These are phyloP conservation scores for Fusarium domesticum DNA, from an alignment of 2,329 filamentous ascomycete genomes.

Conservation along the genomic window DNA sequence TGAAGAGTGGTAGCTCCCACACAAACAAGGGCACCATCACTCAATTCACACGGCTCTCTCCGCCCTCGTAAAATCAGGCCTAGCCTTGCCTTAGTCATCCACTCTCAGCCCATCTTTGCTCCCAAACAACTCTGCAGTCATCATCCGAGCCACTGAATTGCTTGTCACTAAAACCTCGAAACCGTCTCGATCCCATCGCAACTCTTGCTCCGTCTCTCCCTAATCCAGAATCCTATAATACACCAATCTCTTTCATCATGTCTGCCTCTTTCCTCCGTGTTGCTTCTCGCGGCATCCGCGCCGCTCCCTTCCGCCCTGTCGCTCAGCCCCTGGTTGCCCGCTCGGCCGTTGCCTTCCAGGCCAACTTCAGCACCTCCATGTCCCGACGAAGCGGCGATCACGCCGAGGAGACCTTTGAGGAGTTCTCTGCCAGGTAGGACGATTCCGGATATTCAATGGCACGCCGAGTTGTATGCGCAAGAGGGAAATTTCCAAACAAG, in stretches of 20 bases:
- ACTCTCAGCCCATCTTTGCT: constrained; percentile 30
- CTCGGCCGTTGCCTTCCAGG: constrained; percentile 43
- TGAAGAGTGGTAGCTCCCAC: not conserved
- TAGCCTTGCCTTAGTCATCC: constrained; percentile 35
- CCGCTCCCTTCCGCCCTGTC: constrained; percentile 58
- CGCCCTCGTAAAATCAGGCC: constrained; percentile 24
- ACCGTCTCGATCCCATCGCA: constrained; percentile 21
- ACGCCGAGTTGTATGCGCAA: constrained; percentile 1
- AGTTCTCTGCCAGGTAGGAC: constrained; percentile 92
- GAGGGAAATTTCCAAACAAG: too few species aligned
- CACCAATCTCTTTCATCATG: constrained; percentile 49
- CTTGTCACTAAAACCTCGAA: constrained; percentile 24
- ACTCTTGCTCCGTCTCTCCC: constrained; percentile 13
- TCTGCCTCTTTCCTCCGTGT: constrained; percentile 67
- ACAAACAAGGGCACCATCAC: not conserved
- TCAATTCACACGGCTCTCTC: constrained; percentile 32
- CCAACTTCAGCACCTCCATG: constrained; percentile 62
- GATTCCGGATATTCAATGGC: constrained; percentile 23
- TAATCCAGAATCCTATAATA: too few species aligned
- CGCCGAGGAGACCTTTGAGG: constrained; percentile 96
- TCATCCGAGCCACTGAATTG: constrained; percentile 29
- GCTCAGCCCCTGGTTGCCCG: constrained; percentile 54
- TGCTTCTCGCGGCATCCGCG: constrained; percentile 68
- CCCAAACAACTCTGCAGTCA: constrained; percentile 32
- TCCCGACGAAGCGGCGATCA: constrained; percentile 59